phyloP scores from a whole-genome alignment of 257 asterid species.

The Ilex asprella region DNA sequence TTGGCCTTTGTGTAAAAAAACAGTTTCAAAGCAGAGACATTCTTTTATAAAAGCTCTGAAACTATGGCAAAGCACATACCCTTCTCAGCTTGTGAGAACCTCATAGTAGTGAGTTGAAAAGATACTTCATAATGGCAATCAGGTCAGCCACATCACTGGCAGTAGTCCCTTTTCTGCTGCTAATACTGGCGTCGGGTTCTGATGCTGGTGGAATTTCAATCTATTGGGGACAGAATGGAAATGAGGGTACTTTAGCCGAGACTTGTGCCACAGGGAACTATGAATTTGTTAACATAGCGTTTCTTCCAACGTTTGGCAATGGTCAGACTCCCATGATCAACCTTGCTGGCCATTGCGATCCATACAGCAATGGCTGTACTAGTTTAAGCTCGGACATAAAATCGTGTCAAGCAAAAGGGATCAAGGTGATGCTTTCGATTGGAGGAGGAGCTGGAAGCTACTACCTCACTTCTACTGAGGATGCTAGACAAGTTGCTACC shows the following conservation, averaged over 20 bases:
- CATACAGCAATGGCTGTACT: conserved; percentile 29
- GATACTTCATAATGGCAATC: no score
- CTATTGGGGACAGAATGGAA: conserved; percentile 39
- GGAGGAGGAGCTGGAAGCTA: conserved; percentile 38
- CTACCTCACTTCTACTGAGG: conserved; percentile 26
- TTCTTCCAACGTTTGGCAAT: conserved; percentile 31
- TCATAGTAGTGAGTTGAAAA: no score
- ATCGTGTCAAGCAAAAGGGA: conserved; percentile 30
- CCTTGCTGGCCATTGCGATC: conserved; percentile 47
- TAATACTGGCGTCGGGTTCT: conserved; percentile 4
- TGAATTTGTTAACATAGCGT: conserved; percentile 26
- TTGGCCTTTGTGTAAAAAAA: no score
- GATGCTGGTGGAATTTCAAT: conserved; percentile 27
- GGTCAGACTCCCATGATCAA: conserved; percentile 32
- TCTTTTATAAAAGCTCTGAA: no score
- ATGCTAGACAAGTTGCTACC: conserved; percentile 34
- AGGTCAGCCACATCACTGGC: no score
- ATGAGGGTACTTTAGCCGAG: conserved; percentile 31
- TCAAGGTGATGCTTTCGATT: conserved; percentile 36
- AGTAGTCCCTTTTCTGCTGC: no score
- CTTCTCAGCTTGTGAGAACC: no score
- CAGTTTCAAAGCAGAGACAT: no score
- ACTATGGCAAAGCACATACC: no score
- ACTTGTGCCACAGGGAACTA: conserved; percentile 33
- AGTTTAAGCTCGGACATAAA: conserved; percentile 31